Evolutionary conservation across 2,329 filamentous ascomycete species (phyloP), one percentile per base, ranked within the genome.

Genomic region (Chaetomiaceae sp.): DNA sequence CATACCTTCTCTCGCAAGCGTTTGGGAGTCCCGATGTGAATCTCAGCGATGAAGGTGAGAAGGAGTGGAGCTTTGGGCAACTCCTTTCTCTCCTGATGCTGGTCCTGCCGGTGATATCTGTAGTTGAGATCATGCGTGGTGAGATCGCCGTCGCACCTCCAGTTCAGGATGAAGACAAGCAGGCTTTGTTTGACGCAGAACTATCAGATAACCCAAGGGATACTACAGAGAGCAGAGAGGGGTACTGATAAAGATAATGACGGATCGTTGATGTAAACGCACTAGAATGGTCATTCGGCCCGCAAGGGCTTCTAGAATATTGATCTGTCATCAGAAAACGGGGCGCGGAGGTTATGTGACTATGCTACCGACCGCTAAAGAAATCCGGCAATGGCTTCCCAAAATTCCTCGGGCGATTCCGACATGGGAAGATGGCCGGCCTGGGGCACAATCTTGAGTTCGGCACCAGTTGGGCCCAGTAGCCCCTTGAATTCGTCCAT

Each of bases 391-490:
- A 92, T 73, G 41, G 81, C 80, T 25, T 78, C 72, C 65, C 85
- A 85, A 66, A 91, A 90, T 4, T 77, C 82, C 52, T 75, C 70
- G 0, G 87, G 84, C 59, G 82, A 79, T 70, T 95, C 90, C 43
- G 84, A 84, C 88, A 95, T 95, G 0, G 90, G 90, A 63, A 95
- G 69, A 72, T 95, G 90, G 0, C 90, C 90, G 0, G 89, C 83
- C 8, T 77, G 73, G 0, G 87, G 80, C 9, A 95, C 79, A 53
- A 87, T 69, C 65, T 78, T 81, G 59, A 90, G 76, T 54, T 81
- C 76, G 0, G 77, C 78, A 0, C 78, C 80, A 0, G 68, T 66
- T 9, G 72, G 67, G 0, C 85, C 84, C 37, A 89, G 67, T 16
- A 72, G 66, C 0, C 69, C 75, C 50, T 77, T 81, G 77, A 91